Conservation (phyloP, 116 monocot species). For the Posidonia oceanica region DNA sequence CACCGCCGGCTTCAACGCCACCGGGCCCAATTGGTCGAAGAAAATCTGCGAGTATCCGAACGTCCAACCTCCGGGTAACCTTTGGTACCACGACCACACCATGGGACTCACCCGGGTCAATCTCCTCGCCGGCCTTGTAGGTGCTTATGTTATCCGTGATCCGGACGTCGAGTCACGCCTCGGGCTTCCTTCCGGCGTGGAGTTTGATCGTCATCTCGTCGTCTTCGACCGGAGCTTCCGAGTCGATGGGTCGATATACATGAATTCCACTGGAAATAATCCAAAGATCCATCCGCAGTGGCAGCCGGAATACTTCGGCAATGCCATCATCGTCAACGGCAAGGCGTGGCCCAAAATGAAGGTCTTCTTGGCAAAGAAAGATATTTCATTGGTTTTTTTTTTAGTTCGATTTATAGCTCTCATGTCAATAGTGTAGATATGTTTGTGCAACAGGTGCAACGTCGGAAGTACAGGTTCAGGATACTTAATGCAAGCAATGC, state of each 20-base stretch:
- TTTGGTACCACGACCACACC: slow-evolving; percentile 77
- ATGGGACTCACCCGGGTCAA: slow-evolving; percentile 81
- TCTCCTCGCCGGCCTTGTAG: slow-evolving; percentile 77
- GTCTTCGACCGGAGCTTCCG: slow-evolving; percentile 44
- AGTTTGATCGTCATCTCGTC: slow-evolving; percentile 40
- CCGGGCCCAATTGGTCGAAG: slow-evolving; percentile 13
- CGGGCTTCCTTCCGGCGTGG: slow-evolving; percentile 32
- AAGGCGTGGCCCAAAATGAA: slow-evolving; percentile 72
- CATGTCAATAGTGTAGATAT: too few relatives aligned
- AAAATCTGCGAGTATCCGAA: slow-evolving; percentile 14
- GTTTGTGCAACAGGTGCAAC: slow-evolving; percentile 13
- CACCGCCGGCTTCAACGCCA: slow-evolving; percentile 16
- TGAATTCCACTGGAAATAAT: slow-evolving; percentile 71
- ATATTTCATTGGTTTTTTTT: background rate
- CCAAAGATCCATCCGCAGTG: slow-evolving; percentile 83
- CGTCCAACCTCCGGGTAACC: slow-evolving; percentile 18
- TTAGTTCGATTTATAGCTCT: too few relatives aligned
- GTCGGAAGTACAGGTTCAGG: slow-evolving; percentile 68
- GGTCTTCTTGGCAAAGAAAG: background rate
- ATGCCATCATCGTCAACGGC: slow-evolving; percentile 69
- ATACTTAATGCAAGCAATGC: slow-evolving; percentile 90
- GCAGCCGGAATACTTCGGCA: slow-evolving; percentile 91
- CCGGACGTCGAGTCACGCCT: slow-evolving; percentile 26
- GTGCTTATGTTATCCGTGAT: slow-evolving; percentile 42
- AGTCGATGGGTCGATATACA: slow-evolving; percentile 63